Conservation (phyloP, 305 asterid species). For the Fraxinus albicans region DNA sequence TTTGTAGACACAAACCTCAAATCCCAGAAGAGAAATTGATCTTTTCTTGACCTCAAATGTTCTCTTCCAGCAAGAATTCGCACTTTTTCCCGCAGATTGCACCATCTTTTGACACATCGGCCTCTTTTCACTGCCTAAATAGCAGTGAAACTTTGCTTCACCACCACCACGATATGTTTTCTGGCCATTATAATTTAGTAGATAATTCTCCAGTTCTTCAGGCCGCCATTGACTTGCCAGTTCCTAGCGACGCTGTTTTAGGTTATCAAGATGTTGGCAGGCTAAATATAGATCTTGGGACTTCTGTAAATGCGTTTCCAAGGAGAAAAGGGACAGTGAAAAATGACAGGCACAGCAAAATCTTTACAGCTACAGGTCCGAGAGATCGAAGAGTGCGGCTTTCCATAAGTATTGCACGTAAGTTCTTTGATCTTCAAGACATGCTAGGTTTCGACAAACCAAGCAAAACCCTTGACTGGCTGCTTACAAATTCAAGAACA, state of each 20-base stretch:
- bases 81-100: slow-evolving; percentile 34
- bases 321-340: slow-evolving; percentile 26
- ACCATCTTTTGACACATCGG: slow-evolving; percentile 19
- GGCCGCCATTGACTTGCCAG: background rate
- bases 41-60: slow-evolving; percentile 12
- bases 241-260: background rate
- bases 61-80: slow-evolving; percentile 32
- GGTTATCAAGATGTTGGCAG: slow-evolving; percentile 4
- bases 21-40: slow-evolving; percentile 17
- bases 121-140: slow-evolving; percentile 31
- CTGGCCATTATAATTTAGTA: slow-evolving; percentile 26
- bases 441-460: slow-evolving; percentile 74
- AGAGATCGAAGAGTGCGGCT: slow-evolving; percentile 78
- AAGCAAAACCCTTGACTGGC: slow-evolving; percentile 88
- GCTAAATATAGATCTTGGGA: slow-evolving; percentile 11
- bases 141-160: slow-evolving; percentile 40
- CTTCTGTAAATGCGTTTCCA: background rate
- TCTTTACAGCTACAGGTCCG: slow-evolving; percentile 70
- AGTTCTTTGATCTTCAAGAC: slow-evolving; percentile 87
- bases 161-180: slow-evolving; percentile 31
- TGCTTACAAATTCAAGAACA: slow-evolving; percentile 55
- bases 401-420: slow-evolving; percentile 71
- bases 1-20: slow-evolving; percentile 16
- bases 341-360: slow-evolving; percentile 74
- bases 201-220: slow-evolving; percentile 21